phyloP scores from a whole-genome alignment of 1,284 basidiomycete species.

The Veloporphyrellus conicus region DNA sequence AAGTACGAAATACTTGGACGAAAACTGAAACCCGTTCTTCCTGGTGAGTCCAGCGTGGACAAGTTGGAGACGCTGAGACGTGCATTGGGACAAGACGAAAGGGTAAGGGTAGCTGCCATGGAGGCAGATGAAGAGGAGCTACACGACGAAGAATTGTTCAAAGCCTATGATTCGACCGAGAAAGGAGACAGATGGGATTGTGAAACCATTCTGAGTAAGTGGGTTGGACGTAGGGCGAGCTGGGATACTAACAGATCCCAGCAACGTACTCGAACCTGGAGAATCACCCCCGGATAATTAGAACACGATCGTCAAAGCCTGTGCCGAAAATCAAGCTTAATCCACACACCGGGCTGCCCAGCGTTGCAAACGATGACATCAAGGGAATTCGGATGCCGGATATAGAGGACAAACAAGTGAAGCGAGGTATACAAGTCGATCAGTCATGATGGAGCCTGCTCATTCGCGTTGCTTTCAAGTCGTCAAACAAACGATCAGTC shows the following conservation, averaged over 20 bases:
- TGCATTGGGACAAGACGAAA: constrained; percentile 70
- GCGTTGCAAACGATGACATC: constrained; percentile 35
- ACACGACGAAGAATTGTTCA: constrained; percentile 49
- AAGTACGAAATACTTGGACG: constrained; percentile 92
- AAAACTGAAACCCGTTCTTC: constrained; percentile 74
- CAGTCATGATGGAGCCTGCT: not conserved
- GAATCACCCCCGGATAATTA: constrained; percentile 87
- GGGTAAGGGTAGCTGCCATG: constrained; percentile 33
- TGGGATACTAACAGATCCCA: constrained; percentile 35
- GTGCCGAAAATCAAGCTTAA: constrained; percentile 68
- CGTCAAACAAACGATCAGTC: constrained; percentile 45
- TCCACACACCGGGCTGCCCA: constrained; percentile 71
- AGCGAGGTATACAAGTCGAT: constrained; percentile 19
- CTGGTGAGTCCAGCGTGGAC: constrained; percentile 65
- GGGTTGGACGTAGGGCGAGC: not conserved
- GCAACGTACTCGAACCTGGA: constrained; percentile 94
- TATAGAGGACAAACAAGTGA: constrained; percentile 34
- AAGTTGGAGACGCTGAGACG: constrained; percentile 77
- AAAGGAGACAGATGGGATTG: constrained; percentile 89
- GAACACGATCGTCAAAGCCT: constrained; percentile 52
- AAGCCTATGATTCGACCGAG: constrained; percentile 46
- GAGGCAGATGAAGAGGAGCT: constrained; percentile 40
- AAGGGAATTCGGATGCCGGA: constrained; percentile 8
- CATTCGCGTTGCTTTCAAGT: constrained; percentile 24
- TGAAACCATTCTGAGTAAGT: constrained; percentile 86